Conservation (phyloP, 805 yeast species). For the Saccharomycopsis malanga region DNA sequence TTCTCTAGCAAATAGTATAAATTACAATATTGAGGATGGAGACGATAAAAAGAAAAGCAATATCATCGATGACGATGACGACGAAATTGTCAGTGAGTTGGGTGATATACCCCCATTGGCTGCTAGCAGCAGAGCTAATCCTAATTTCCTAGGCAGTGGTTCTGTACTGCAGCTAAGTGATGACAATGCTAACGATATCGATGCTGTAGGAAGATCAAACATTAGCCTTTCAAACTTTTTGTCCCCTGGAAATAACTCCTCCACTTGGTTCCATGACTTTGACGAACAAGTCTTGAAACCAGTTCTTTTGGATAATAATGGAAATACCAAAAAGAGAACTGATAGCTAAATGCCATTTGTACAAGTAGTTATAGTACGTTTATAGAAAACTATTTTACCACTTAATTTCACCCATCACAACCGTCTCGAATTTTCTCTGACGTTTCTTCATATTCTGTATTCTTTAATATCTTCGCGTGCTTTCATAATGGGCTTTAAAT, state of each 20-base stretch:
- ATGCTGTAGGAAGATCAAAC: background rate
- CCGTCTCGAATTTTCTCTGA: background rate
- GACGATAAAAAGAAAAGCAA: background rate
- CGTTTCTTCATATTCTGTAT: no score
- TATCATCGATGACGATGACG: constrained; percentile 11
- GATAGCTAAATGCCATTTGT: no score
- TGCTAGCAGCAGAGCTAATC: background rate
- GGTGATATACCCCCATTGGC: constrained; percentile 20
- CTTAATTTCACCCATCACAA: no score
- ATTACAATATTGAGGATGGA: background rate
- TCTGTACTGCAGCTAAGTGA: background rate
- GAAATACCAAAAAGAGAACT: constrained; percentile 1
- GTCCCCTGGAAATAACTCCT: constrained; percentile 45
- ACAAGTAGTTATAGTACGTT: no score
- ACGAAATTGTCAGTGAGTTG: constrained; percentile 10
- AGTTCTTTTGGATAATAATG: constrained; percentile 60
- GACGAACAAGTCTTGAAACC: constrained; percentile 94
- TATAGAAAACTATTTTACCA: no score
- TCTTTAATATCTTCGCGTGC: no score
- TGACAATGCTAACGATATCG: background rate
- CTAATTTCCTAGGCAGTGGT: background rate
- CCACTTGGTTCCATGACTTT: constrained; percentile 87
- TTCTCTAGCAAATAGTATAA: background rate
- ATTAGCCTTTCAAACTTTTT: constrained; percentile 25
- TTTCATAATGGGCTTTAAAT: no score